Evolutionary conservation across 805 yeast species (phyloP), one percentile per base, ranked within the genome.

Genomic region (Nakazawaea pomicola): DNA sequence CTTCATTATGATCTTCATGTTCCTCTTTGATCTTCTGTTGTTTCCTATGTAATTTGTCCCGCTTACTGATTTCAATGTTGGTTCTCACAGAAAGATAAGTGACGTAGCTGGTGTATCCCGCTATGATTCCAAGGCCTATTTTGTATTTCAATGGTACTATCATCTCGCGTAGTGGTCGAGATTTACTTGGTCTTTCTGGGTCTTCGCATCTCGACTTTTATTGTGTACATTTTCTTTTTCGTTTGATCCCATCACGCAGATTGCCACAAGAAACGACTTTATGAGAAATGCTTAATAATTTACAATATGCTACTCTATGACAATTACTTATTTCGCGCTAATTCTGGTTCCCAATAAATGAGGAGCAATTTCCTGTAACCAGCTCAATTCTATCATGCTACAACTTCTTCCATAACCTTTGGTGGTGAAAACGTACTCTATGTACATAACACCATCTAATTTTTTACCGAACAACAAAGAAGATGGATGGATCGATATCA

Each of bases 321-420:
- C 25, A 8, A 7, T 23, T 8, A 10, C 10, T 34, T 31, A 35
- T 31, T 48, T 46, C 11, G 48, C 42, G 29, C 44, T 52, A 15
- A 52, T 46, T 36, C 63, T 50, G 6, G 70, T 64, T 14, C 80
- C 78, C 34, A 79, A 60, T 17, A 77, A 55, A 47, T 80, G 82
- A 0, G 88, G 88, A 0, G 89, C 85, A 2, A 80, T 70, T 47
- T 85, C 93, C 55, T 84, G 91, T 36, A 93, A 61, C 98, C 98
- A 91, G 12, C 77, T 74, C 41, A 87, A 62, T 54, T 87, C 85
- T 19, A 93, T 73, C 12, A 83, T 78, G 36, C 89, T 80, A n/a
- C 90, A 95, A 47, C 71, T 82, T 52, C 99, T 71, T 0, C 95
- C 98, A 54, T 90, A 93, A 1, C 96, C 95, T 58, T 88, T 88